Conservation (phyloP, 2,329 filamentous ascomycete species). For the Mycosphaerella sp. region DNA sequence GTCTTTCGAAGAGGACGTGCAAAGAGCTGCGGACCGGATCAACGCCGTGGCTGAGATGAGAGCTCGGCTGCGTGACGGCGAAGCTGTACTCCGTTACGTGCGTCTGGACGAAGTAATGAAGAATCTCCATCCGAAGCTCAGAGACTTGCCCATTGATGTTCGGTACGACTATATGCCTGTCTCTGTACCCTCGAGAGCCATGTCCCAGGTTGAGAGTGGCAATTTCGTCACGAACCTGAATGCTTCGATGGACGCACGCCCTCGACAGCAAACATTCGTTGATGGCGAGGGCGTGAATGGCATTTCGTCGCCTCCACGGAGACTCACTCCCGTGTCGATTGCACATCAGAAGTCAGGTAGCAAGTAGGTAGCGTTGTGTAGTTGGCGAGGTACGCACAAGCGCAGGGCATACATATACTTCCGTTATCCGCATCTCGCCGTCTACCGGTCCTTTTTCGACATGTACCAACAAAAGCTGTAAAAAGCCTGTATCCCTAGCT, state of each 20-base stretch:
- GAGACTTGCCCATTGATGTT: conserved; percentile 13
- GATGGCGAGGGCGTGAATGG: conserved; percentile 6
- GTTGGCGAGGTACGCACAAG: neutral
- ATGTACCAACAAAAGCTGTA: too few relatives aligned
- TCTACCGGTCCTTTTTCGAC: too few relatives aligned
- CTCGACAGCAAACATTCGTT: conserved; percentile 9
- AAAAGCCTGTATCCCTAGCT: too few relatives aligned
- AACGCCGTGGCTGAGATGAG: conserved; percentile 14
- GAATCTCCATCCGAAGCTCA: conserved; percentile 14
- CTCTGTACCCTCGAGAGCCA: neutral
- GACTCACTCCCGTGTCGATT: conserved; percentile 2
- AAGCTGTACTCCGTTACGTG: conserved; percentile 19
- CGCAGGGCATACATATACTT: neutral
- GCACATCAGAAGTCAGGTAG: neutral
- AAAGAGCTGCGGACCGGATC: conserved; percentile 4
- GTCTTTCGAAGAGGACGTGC: conserved; percentile 15
- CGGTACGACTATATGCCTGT: conserved; percentile 14
- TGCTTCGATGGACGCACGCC: conserved; percentile 3
- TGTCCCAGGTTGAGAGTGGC: conserved; percentile 6
- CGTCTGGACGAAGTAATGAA: conserved; percentile 18
- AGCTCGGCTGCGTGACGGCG: conserved; percentile 13
- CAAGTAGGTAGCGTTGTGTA: neutral
- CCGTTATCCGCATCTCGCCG: neutral
- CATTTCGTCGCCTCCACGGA: neutral
- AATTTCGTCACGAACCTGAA: conserved; percentile 11